Conservation (phyloP, 768 basidiomycete genomes). For the Russula sp. region DNA sequence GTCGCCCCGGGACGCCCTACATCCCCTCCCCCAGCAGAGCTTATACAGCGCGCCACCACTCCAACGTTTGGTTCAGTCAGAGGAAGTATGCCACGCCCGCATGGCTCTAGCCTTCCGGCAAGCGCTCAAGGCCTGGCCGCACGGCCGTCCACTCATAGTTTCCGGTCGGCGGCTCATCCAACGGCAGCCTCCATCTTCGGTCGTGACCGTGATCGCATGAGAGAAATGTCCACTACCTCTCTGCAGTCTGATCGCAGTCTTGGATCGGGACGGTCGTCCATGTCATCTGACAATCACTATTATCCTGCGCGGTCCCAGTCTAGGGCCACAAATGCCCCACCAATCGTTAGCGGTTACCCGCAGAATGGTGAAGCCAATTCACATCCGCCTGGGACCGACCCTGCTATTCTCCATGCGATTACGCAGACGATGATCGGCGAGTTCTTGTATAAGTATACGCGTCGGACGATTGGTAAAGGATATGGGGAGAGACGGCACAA, state of each 20-base stretch:
- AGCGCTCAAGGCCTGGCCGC: constrained; percentile 63
- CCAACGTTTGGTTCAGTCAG: constrained; percentile 70
- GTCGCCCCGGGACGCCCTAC: constrained; percentile 81
- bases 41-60: constrained; percentile 88
- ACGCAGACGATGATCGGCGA: constrained; percentile 99
- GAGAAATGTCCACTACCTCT: constrained; percentile 65
- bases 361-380: constrained; percentile 31
- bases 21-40: constrained; percentile 90
- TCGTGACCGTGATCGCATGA: constrained; percentile 49
- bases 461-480: constrained; percentile 84
- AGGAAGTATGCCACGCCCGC: constrained; percentile 53
- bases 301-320: constrained; percentile 44
- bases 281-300: constrained; percentile 71
- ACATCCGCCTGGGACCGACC: constrained; percentile 58
- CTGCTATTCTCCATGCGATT: constrained; percentile 88
- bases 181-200: constrained; percentile 43
- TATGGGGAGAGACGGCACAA: constrained; percentile 87
- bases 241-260: constrained; percentile 66
- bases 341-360: constrained; percentile 44
- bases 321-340: constrained; percentile 38
- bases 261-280: constrained; percentile 73
- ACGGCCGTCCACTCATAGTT: constrained; percentile 76
- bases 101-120: constrained; percentile 76
- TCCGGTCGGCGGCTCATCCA: constrained; percentile 67
- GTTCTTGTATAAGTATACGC: constrained; percentile 96